Evolutionary conservation across 805 yeast genomes (phyloP), one percentile per base, ranked within the genome.

Genomic region (Maudiozyma saulgeensis): DNA sequence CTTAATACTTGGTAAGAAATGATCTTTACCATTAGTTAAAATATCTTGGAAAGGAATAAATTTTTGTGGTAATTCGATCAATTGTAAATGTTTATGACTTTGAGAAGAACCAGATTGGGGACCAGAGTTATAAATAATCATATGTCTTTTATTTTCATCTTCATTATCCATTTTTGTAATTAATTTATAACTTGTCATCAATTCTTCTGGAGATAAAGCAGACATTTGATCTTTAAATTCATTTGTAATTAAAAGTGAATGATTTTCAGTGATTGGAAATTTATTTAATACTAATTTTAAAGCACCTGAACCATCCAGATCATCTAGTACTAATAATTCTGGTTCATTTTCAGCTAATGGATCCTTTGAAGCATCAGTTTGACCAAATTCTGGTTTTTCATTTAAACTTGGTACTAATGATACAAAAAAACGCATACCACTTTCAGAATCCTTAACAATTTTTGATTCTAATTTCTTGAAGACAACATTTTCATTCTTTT

Each of bases 61-160:
- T 23, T 72, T 68, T 9, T 68, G 63, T 2, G 96, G 95, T 41
- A 86, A 69, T 41, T 80, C 74, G 76, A 91, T 70, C 67, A 91
- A 82, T 67, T 93, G 99, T 53, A 93, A 67, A 67, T 91, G 99
- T 62, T 87, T 88, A 69, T 91, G 99, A 45, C 87, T 84, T 60
- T 88, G 93, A 0, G 96, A 89, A 15, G 96, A 96, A 1, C 98
- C 99, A 51, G 95, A 80, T 56, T 80, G 75, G n/a, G 82, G 80
- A 6, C 99, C 99, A 59, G 88, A 81, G 66, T 91, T 91, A 75
- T 79, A 91, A 66, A 91, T 90, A 0, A 89, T 89, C 64, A 90
- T 73, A 73, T 86, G 84, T 49, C 77, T 73, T 12, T 13, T 21
- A n/a, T 41, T 26, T 51, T 64, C 48, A 37, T 44, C 35, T 32